phyloP scores from a whole-genome alignment of 139 green algal species.

The Raphidocelis subcapitata region DNA sequence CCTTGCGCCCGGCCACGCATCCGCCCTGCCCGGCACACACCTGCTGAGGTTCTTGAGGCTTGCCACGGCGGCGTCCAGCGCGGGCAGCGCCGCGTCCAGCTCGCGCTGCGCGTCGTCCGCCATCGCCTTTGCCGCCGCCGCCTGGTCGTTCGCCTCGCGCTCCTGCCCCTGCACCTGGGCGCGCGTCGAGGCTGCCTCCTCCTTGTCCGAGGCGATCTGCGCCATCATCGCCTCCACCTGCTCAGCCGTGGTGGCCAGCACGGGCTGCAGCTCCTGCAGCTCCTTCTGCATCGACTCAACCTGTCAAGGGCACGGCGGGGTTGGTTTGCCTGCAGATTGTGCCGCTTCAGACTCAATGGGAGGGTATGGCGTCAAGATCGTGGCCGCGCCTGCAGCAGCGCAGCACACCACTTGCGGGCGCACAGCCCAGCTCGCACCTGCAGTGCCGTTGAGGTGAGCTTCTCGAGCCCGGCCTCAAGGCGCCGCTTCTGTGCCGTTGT shows the following conservation, averaged over 20 bases:
- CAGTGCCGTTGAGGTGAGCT: constrained; percentile 70
- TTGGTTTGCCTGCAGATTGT: neutral
- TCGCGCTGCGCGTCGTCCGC: constrained; percentile 59
- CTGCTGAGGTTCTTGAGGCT: constrained; percentile 68
- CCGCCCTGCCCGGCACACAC: neutral
- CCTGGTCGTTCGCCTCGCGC: constrained; percentile 75
- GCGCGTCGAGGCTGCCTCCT: constrained; percentile 73
- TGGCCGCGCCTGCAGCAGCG: neutral
- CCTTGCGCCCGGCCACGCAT: too few species aligned
- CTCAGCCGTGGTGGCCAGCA: constrained; percentile 61
- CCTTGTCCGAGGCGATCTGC: constrained; percentile 80
- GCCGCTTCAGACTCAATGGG: too few species aligned
- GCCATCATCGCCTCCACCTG: constrained; percentile 81
- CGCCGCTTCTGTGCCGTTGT: constrained; percentile 15
- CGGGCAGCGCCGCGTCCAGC: constrained; percentile 67
- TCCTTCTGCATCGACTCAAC: constrained; percentile 79
- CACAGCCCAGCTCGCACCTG: too few species aligned
- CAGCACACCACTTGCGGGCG: neutral
- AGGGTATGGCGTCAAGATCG: constrained; percentile 1
- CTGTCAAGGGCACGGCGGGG: constrained; percentile 50
- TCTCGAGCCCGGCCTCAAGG: constrained; percentile 82
- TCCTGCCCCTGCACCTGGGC: constrained; percentile 48
- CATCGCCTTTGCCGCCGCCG: constrained; percentile 35
- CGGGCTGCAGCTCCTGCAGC: constrained; percentile 74
- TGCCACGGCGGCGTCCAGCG: constrained; percentile 66